phyloP scores from a whole-genome alignment of 352 stramenopile genomes.

The Phytopythium delawarense region DNA sequence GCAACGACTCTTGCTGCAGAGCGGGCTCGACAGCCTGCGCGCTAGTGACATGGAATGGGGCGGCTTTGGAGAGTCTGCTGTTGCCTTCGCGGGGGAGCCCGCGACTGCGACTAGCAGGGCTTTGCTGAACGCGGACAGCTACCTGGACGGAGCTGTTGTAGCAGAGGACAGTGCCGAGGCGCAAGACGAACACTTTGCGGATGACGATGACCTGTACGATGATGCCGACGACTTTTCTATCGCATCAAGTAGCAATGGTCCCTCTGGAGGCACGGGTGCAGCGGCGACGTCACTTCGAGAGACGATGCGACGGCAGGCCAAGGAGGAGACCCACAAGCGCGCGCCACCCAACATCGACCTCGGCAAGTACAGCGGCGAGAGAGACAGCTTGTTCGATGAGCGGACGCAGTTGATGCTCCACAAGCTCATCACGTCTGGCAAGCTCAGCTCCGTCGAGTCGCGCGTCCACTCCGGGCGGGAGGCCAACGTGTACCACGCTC shows the following conservation, averaged over 20 bases:
- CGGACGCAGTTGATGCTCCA: slow-evolving; percentile 38
- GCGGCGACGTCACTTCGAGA: slow-evolving; percentile 28
- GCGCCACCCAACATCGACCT: slow-evolving; percentile 15
- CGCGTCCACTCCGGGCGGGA: slow-evolving; percentile 43
- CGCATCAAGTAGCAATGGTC: slow-evolving; percentile 12
- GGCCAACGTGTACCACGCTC: slow-evolving; percentile 47
- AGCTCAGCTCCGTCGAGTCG: slow-evolving; percentile 34
- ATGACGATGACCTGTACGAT: slow-evolving; percentile 19
- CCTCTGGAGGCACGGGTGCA: slow-evolving; percentile 8
- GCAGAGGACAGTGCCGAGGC: background rate
- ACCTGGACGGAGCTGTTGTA: slow-evolving; percentile 14
- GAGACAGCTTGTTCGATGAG: slow-evolving; percentile 49
- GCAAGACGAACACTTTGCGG: slow-evolving; percentile 8
- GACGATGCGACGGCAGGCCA: slow-evolving; percentile 28
- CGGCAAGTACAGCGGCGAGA: slow-evolving; percentile 21
- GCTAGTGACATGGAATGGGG: slow-evolving; percentile 14
- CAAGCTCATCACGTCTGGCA: slow-evolving; percentile 39
- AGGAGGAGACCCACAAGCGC: slow-evolving; percentile 17
- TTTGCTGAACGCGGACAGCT: slow-evolving; percentile 4
- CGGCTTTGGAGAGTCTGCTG: slow-evolving; percentile 8
- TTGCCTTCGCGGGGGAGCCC: background rate
- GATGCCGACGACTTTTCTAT: slow-evolving; percentile 14
- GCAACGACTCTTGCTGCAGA: slow-evolving; percentile 11
- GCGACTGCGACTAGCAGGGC: background rate
- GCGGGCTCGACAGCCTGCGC: background rate